A percentile compares a stretch with the other conserved stretches of the same genome.
Conservation (phyloP, 2,329 filamentous ascomycete species). For the Cryphonectria radicalis region DNA sequence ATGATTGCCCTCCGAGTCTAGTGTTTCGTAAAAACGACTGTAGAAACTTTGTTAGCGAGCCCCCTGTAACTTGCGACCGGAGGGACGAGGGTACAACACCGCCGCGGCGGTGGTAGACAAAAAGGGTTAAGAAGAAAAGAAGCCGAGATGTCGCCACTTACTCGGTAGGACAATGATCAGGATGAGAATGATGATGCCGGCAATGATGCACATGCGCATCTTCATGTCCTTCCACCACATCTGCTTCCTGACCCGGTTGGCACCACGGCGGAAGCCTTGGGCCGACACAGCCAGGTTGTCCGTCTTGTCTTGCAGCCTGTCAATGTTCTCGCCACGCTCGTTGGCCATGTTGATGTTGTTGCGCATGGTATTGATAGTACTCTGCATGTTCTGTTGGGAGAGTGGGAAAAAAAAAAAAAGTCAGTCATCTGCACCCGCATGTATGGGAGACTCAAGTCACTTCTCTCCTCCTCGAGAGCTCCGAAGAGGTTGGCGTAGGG, state of each 20-base stretch:
- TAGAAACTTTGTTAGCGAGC: neutral
- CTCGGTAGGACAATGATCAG: slow-evolving; percentile 95
- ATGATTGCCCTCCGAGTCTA: slow-evolving; percentile 9
- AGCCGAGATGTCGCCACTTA: slow-evolving; percentile 51
- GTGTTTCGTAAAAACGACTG: slow-evolving; percentile 31
- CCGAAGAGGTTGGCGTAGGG: neutral
- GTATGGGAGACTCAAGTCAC: neutral
- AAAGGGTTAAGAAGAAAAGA: neutral
- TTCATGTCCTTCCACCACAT: slow-evolving; percentile 99
- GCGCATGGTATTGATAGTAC: slow-evolving; percentile 92
- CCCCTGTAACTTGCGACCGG: neutral
- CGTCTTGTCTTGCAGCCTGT: slow-evolving; percentile 90
- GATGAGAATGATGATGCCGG: slow-evolving; percentile 88
- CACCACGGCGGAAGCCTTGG: slow-evolving; percentile 92
- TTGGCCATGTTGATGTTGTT: slow-evolving; percentile 98
- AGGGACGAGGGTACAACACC: neutral
- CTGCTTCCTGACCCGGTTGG: slow-evolving; percentile 93
- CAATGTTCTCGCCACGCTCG: slow-evolving; percentile 86
- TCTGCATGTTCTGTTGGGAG: slow-evolving; percentile 83
- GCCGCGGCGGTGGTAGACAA: neutral
- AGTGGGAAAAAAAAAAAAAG: neutral
- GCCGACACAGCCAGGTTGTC: slow-evolving; percentile 92
- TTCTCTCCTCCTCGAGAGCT: slow-evolving; percentile 5
- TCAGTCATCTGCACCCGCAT: slow-evolving; percentile 14
- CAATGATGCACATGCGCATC: slow-evolving; percentile 97